These are phyloP conservation scores for Veloboletus limbatus DNA, from an alignment of 1,284 basidiomycete species.

Conservation along the genomic window DNA sequence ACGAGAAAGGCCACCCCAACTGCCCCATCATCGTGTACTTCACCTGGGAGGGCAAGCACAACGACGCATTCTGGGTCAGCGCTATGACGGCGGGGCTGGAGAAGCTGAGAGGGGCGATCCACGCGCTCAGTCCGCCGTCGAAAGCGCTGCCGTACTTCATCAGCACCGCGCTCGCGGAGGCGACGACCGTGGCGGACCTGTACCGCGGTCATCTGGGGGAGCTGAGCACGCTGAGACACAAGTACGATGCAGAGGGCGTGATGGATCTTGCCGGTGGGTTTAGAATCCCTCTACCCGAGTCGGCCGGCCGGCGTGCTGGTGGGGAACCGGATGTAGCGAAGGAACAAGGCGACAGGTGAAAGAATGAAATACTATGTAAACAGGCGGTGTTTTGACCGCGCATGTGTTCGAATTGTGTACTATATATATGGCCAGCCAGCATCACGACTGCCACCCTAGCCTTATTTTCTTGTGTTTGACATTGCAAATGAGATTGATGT, in stretches of 20 bases:
- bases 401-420: too few species aligned
- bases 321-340: background rate
- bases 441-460: too few species aligned
- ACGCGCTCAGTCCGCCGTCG: background rate
- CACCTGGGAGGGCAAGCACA: constrained; percentile 19
- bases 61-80: constrained; percentile 28
- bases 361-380: too few species aligned
- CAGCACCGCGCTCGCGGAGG: constrained; percentile 7
- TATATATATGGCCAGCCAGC: too few species aligned
- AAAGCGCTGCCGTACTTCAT: constrained; percentile 8
- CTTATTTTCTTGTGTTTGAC: too few species aligned
- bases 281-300: constrained; percentile 8
- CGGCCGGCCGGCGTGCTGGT: background rate
- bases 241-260: constrained; percentile 10
- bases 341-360: too few species aligned
- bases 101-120: constrained; percentile 5
- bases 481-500: too few species aligned
- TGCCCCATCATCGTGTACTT: constrained; percentile 23
- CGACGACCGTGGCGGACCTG: constrained; percentile 5
- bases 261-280: constrained; percentile 18
- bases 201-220: constrained; percentile 7
- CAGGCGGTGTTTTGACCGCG: too few species aligned
- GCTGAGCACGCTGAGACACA: constrained; percentile 1
- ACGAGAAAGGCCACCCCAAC: constrained; percentile 15
- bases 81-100: constrained; percentile 14